phyloP scores from a whole-genome alignment of 345 rosid genomes.

The Geranium brycei region DNA sequence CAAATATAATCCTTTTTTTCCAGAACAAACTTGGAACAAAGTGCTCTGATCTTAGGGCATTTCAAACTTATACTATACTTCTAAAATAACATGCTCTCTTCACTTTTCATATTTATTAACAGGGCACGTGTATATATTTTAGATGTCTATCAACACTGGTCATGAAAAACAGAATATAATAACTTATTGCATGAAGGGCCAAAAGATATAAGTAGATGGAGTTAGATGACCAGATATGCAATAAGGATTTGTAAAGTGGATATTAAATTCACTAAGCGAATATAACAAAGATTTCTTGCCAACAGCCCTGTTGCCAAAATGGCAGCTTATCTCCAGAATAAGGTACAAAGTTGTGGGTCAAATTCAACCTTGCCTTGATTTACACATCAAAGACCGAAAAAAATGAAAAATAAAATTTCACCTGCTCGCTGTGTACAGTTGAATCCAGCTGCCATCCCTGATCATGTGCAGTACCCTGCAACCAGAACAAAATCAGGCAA shows the following conservation, averaged over 20 bases:
- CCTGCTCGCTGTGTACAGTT: conserved; percentile 61
- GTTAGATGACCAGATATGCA: neutral
- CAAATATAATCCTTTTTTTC: too few species aligned
- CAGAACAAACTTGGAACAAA: too few species aligned
- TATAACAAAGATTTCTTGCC: neutral
- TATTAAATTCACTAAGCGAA: neutral
- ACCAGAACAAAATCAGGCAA: conserved; percentile 15
- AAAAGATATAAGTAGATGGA: neutral
- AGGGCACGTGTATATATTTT: too few species aligned
- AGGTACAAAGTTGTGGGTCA: neutral
- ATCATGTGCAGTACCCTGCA: conserved; percentile 72
- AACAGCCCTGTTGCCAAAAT: neutral
- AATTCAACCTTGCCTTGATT: neutral
- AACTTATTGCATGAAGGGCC: too few species aligned
- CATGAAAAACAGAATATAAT: too few species aligned
- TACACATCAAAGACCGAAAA: neutral
- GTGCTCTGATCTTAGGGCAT: too few species aligned
- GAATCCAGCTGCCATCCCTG: conserved; percentile 73
- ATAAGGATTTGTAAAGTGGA: neutral
- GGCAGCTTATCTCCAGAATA: neutral
- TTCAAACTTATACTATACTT: too few species aligned
- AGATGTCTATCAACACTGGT: too few species aligned
- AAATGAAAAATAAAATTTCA: conserved; percentile 14
- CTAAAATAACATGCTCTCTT: too few species aligned
- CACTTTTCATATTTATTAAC: too few species aligned